Percentiles rank a stretch among this genome's conserved stretches.
These are phyloP conservation scores for Cladophialophora exuberans DNA, from an alignment of 2,329 filamentous ascomycete genomes.

Conservation along the genomic window DNA sequence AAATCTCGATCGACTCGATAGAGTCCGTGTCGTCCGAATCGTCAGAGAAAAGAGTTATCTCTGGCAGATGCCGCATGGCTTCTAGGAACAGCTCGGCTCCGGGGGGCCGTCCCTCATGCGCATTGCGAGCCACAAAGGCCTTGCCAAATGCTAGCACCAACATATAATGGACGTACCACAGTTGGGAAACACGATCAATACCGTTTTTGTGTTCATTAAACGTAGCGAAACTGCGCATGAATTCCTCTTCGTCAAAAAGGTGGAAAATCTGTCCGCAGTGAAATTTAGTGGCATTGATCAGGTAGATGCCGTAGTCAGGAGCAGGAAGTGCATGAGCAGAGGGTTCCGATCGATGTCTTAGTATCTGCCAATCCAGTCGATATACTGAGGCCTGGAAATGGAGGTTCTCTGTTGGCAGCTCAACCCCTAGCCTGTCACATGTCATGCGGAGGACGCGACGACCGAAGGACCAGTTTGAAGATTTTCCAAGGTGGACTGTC, in stretches of 20 bases:
- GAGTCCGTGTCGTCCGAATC: no score
- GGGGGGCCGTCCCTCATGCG: slow-evolving; percentile 44
- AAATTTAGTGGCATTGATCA: slow-evolving; percentile 62
- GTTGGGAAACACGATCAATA: slow-evolving; percentile 35
- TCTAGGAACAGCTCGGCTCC: slow-evolving; percentile 53
- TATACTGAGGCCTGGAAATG: slow-evolving; percentile 58
- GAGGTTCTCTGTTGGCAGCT: slow-evolving; percentile 48
- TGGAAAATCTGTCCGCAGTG: slow-evolving; percentile 59
- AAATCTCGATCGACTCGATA: slow-evolving; percentile 52
- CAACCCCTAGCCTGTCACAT: slow-evolving; percentile 51
- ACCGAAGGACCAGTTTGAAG: slow-evolving; percentile 61
- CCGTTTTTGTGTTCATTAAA: slow-evolving; percentile 46
- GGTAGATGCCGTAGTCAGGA: slow-evolving; percentile 53
- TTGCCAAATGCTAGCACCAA: slow-evolving; percentile 61
- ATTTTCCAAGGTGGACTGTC: slow-evolving; percentile 57
- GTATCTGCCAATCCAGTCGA: slow-evolving; percentile 56
- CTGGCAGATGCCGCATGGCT: slow-evolving; percentile 50
- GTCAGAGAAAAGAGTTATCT: slow-evolving; percentile 44
- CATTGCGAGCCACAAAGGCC: slow-evolving; percentile 51
- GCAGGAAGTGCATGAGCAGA: slow-evolving; percentile 52
- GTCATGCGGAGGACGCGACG: slow-evolving; percentile 55
- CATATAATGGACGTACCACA: slow-evolving; percentile 60
- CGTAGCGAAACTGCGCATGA: slow-evolving; percentile 49
- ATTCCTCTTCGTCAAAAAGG: slow-evolving; percentile 57
- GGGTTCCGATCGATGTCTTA: slow-evolving; percentile 34